These are phyloP conservation scores for Serendipita sp. DNA, from an alignment of 768 basidiomycete species.

Conservation along the genomic window DNA sequence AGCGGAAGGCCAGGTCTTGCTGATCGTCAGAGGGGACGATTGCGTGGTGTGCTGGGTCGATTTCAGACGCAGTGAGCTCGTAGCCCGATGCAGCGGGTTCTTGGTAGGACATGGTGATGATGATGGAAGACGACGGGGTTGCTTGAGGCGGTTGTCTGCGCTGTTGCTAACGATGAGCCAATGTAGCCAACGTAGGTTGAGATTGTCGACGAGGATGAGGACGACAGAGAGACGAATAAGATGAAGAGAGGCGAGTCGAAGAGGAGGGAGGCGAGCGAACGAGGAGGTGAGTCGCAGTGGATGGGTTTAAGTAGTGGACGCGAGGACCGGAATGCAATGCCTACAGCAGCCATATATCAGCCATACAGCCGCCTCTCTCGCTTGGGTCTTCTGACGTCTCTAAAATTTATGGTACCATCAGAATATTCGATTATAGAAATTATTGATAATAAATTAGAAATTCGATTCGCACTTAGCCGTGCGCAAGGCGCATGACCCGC, in stretches of 20 bases:
- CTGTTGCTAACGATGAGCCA: background rate
- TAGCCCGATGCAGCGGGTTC: slow-evolving; percentile 2
- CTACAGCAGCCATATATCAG: too few species aligned
- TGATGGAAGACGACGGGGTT: background rate
- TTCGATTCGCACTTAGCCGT: background rate
- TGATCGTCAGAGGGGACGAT: slow-evolving; percentile 6
- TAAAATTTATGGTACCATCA: background rate
- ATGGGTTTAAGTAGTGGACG: too few species aligned
- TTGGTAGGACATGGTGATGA: background rate
- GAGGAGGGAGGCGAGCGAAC: too few species aligned
- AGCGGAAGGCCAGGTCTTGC: slow-evolving; percentile 2
- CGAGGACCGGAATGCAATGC: too few species aligned
- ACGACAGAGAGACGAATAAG: too few species aligned
- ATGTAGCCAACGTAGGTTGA: too few species aligned
- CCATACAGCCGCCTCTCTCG: background rate
- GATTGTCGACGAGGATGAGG: too few species aligned
- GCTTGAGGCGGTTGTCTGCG: too few species aligned
- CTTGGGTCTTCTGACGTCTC: background rate
- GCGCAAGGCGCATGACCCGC: background rate
- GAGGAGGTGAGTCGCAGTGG: too few species aligned
- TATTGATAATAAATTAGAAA: background rate
- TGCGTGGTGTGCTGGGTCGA: slow-evolving; percentile 1
- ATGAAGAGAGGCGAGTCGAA: too few species aligned
- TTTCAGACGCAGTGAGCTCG: slow-evolving; percentile 4
- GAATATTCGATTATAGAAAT: background rate